Conservation (phyloP, 345 rosid species). For the Conringia planisiliqua region DNA sequence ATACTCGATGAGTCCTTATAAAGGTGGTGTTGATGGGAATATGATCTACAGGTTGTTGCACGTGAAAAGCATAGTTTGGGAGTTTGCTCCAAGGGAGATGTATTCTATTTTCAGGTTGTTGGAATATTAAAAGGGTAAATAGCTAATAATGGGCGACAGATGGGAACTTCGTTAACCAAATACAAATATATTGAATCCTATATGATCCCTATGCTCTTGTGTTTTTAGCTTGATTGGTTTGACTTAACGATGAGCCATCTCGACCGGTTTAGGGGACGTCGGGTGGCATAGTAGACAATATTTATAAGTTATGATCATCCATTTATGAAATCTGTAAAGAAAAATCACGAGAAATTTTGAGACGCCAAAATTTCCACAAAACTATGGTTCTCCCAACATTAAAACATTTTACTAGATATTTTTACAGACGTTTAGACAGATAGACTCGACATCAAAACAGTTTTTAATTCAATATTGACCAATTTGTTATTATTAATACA, state of each 20-base stretch:
- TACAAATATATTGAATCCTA: background rate
- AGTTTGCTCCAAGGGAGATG: slow-evolving; percentile 37
- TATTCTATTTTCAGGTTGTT: slow-evolving; percentile 31
- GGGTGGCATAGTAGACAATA: no score
- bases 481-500: no score
- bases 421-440: no score
- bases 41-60: slow-evolving; percentile 30
- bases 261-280: no score
- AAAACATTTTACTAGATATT: no score
- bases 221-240: background rate
- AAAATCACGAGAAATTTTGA: no score
- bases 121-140: background rate
- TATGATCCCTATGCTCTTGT: background rate
- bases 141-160: slow-evolving; percentile 8
- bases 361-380: no score
- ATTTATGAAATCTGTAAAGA: no score
- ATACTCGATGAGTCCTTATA: slow-evolving; percentile 2
- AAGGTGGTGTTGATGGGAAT: slow-evolving; percentile 2
- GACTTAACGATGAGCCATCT: background rate
- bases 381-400: no score
- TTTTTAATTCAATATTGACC: no score
- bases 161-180: background rate
- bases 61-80: slow-evolving; percentile 34
- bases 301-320: no score
- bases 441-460: no score